A percentile compares a stretch with the other conserved stretches of the same genome.
These are phyloP conservation scores for Ramaria rubella DNA, from an alignment of 768 basidiomycete genomes.

Conservation along the genomic window DNA sequence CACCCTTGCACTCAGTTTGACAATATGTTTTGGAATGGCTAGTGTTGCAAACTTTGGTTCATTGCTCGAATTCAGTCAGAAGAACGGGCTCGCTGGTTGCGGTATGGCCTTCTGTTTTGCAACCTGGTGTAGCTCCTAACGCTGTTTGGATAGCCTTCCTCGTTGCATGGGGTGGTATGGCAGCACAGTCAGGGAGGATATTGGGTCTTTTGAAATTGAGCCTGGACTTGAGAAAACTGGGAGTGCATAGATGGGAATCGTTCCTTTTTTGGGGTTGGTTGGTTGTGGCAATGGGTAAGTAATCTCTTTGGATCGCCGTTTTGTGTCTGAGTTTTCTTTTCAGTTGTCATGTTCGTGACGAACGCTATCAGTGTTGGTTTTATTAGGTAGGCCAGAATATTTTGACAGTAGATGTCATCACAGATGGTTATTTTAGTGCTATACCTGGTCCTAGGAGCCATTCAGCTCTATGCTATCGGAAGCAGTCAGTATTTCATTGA, in stretches of 20 bases:
- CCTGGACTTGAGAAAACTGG: constrained; percentile 28
- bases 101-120: constrained; percentile 17
- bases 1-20: constrained; percentile 21
- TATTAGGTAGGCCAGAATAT: constrained; percentile 24
- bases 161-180: constrained; percentile 40
- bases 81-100: constrained; percentile 17
- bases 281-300: constrained; percentile 31
- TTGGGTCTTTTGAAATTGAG: constrained; percentile 34
- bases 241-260: constrained; percentile 28
- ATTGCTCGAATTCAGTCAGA: constrained; percentile 21
- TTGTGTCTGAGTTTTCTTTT: neutral
- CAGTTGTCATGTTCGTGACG: constrained; percentile 36
- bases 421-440: neutral
- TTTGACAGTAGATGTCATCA: neutral
- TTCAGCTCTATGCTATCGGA: constrained; percentile 13
- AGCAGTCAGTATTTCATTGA: constrained; percentile 12
- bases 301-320: neutral
- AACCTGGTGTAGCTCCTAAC: neutral
- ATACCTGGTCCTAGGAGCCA: neutral
- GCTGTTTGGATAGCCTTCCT: constrained; percentile 30
- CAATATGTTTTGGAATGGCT: constrained; percentile 26
- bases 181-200: constrained; percentile 32
- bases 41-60: constrained; percentile 28
- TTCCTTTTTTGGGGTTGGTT: constrained; percentile 27
- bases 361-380: constrained; percentile 34